Percentiles rank a stretch among this genome's conserved stretches.
Conservation (phyloP, 331 rosid genomes). For the Quercus tomentella region DNA sequence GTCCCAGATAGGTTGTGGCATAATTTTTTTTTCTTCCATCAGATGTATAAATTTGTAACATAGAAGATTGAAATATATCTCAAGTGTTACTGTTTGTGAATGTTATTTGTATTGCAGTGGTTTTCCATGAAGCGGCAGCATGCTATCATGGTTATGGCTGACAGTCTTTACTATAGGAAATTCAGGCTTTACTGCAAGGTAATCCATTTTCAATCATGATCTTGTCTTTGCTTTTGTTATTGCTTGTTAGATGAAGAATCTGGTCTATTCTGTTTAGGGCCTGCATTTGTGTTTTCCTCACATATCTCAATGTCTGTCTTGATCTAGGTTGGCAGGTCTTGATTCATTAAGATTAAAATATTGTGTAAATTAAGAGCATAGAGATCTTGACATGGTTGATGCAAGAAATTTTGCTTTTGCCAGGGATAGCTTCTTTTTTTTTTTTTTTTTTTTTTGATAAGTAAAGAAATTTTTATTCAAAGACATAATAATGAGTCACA, state of each 20-base stretch:
- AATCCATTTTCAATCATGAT: constrained; percentile 10
- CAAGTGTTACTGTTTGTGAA: constrained; percentile 5
- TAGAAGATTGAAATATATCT: constrained; percentile 16
- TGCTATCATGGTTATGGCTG: constrained; percentile 73
- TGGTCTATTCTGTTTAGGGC: not conserved
- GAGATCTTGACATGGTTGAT: not conserved
- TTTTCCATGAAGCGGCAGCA: constrained; percentile 88
- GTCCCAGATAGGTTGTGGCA: not conserved
- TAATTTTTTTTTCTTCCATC: constrained; percentile 1
- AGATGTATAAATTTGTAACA: not conserved
- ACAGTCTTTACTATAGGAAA: constrained; percentile 72
- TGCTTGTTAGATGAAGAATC: constrained; percentile 9
- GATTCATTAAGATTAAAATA: not conserved
- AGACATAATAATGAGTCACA: too few species aligned
- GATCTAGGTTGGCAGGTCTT: not conserved
- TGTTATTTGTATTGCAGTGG: constrained; percentile 62
- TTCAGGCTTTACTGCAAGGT: constrained; percentile 85
- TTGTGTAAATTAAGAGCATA: not conserved
- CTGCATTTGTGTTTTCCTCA: not conserved
- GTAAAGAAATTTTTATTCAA: too few species aligned
- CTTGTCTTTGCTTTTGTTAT: constrained; percentile 4
- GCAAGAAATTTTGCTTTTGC: not conserved
- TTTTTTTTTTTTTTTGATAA: too few species aligned
- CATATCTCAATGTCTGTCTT: not conserved
- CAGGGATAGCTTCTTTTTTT: not conserved